Evolutionary conservation across 495 filamentous ascomycete genomes (phyloP).

Genomic region (Penicillium turbatum): DNA sequence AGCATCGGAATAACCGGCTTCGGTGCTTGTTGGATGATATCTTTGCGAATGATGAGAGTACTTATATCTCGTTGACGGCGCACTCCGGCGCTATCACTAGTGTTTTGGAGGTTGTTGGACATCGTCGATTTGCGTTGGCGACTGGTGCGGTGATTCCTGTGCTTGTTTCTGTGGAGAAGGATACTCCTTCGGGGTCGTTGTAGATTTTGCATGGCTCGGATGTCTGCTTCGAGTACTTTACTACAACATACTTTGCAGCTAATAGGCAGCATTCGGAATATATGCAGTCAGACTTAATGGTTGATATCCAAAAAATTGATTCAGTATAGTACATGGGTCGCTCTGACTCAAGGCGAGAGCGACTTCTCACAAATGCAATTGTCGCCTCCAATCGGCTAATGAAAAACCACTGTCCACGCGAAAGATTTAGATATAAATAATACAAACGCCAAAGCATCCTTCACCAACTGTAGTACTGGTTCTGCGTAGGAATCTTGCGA

Average conservation of each 20-base stretch:
- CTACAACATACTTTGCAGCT: not conserved
- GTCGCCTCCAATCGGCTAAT: slow-evolving; percentile 12
- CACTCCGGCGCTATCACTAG: slow-evolving; percentile 66
- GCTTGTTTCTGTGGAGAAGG: slow-evolving; percentile 53
- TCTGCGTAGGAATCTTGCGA: slow-evolving; percentile 56
- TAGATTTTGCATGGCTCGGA: not conserved
- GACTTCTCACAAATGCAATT: slow-evolving; percentile 26
- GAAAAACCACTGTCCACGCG: slow-evolving; percentile 14
- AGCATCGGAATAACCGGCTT: slow-evolving; percentile 53
- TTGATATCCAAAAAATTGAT: slow-evolving; percentile 14
- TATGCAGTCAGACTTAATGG: not conserved
- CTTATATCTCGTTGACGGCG: slow-evolving; percentile 64
- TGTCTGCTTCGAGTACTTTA: not conserved
- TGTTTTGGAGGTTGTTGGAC: slow-evolving; percentile 56
- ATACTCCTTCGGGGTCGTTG: not conserved
- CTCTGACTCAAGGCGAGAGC: slow-evolving; percentile 9
- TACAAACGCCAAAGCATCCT: slow-evolving; percentile 25
- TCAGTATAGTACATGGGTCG: slow-evolving; percentile 31
- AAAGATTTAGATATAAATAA: slow-evolving; percentile 23
- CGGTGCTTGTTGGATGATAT: slow-evolving; percentile 58
- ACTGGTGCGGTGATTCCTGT: slow-evolving; percentile 73
- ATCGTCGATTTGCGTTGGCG: slow-evolving; percentile 58
- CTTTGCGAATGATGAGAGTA: slow-evolving; percentile 56
- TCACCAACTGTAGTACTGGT: slow-evolving; percentile 88
- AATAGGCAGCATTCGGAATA: not conserved